Evolutionary conservation across 306 rosid species (phyloP), one percentile per base, ranked within the genome.

Genomic region (Prinsepia uniflora): DNA sequence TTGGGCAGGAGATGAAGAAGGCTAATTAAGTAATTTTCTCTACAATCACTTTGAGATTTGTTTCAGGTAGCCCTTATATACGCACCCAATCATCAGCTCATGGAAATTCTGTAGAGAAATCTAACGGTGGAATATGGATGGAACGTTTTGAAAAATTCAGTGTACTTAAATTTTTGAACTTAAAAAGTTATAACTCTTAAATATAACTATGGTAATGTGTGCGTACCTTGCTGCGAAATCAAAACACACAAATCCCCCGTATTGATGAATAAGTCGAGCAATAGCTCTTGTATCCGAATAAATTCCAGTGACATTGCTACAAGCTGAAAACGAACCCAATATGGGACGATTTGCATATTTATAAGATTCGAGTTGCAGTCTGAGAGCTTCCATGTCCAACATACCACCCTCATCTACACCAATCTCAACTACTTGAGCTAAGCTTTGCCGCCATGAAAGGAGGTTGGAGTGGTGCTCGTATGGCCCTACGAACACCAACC

Each of bases 401-500:
- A 86, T 58, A 5, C 98, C 98, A 4, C 82, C 57, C 2, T 80
- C 79, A 63, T 90, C 83, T 6, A 90, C 19, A 9, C 86, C 96
- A 75, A 92, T 90, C 74, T 92, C 96, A 10, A 90, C 75, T 0
- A 92, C 93, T 57, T 92, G 82, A 42, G 93, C 96, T 68, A 88
- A 74, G 76, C 93, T 90, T 45, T 86, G 96, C 63, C 96, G 59
- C 98, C 98, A 92, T 7, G 96, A 88, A 18, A 92, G 96, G 7
- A 90, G 78, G 78, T 92, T 92, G 0, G 98, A 92, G 67, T 92
- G 96, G 76, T 92, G 98, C 67, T 92, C 98, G 55, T 80, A 74
- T 0, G 96, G 98, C 17, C 98, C 98, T 10, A 90, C 91, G 49
- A 92, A 90, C 52, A 90, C 91, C 22, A 92, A 84, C 96, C 98